Conservation (phyloP, 306 rosid species). For the Crotalaria pallida region DNA sequence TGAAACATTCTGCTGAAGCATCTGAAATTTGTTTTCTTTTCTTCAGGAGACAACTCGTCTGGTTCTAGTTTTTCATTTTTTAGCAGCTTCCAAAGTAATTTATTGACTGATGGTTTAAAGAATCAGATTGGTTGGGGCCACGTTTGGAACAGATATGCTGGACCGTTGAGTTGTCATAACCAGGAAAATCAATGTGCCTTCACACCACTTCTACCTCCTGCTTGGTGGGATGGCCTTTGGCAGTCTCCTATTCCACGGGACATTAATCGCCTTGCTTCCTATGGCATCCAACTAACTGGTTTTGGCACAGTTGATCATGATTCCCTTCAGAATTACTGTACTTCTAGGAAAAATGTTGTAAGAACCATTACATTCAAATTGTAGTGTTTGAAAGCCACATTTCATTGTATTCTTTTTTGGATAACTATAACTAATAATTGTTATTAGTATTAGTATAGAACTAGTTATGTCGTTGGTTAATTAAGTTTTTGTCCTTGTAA, state of each 20-base stretch:
- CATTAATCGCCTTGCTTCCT: slow-evolving; percentile 49
- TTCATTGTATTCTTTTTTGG: slow-evolving; percentile 15
- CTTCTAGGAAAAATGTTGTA: slow-evolving; percentile 48
- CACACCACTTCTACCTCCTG: slow-evolving; percentile 89
- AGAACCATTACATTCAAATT: slow-evolving; percentile 53
- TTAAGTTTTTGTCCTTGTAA: no score
- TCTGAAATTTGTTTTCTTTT: slow-evolving; percentile 15
- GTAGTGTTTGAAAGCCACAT: slow-evolving; percentile 33
- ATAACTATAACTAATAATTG: slow-evolving; percentile 10
- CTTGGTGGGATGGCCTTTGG: slow-evolving; percentile 92
- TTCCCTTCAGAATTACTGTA: slow-evolving; percentile 59
- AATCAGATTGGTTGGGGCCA: slow-evolving; percentile 97
- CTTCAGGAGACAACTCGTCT: slow-evolving; percentile 49
- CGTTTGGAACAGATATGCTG: slow-evolving; percentile 92
- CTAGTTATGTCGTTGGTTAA: slow-evolving; percentile 14
- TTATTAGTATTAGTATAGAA: slow-evolving; percentile 19
- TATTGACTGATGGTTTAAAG: slow-evolving; percentile 67
- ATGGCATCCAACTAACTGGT: slow-evolving; percentile 54
- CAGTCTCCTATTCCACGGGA: slow-evolving; percentile 86
- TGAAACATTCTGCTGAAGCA: slow-evolving; percentile 9
- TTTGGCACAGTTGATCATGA: slow-evolving; percentile 52
- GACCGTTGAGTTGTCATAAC: slow-evolving; percentile 68
- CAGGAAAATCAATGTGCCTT: slow-evolving; percentile 76
- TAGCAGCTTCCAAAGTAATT: slow-evolving; percentile 81
- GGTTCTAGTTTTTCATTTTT: slow-evolving; percentile 57